Conservation (phyloP, 257 asterid species). For the Ligustrum vulgare region DNA sequence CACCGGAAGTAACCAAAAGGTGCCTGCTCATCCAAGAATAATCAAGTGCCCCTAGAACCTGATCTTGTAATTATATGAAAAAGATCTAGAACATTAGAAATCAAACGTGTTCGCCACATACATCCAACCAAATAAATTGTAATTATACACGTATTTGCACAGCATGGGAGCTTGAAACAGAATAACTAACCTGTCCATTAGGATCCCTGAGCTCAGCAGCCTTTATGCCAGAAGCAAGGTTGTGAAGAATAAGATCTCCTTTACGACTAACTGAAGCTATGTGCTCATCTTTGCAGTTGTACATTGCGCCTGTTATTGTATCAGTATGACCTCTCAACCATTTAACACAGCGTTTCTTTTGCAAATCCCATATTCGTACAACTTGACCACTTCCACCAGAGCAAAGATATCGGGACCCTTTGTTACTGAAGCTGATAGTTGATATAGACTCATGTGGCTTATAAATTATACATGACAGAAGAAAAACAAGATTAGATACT, state of each 20-base stretch:
- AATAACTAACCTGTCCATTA: constrained; percentile 71
- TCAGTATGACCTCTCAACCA: constrained; percentile 96
- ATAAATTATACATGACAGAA: neutral
- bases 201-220: constrained; percentile 97
- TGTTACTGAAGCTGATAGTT: constrained; percentile 91
- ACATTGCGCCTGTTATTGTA: constrained; percentile 82
- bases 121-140: constrained; percentile 17
- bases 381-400: constrained; percentile 93
- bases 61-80: constrained; percentile 41
- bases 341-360: constrained; percentile 85
- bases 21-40: constrained; percentile 94
- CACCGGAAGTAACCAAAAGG: constrained; percentile 95
- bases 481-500: constrained; percentile 10
- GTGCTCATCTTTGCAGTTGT: constrained; percentile 98
- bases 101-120: constrained; percentile 13
- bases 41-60: constrained; percentile 95
- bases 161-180: constrained; percentile 19
- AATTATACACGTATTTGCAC: constrained; percentile 17
- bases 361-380: constrained; percentile 97
- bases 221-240: constrained; percentile 90
- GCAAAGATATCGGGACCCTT: constrained; percentile 92
- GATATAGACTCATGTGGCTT: constrained; percentile 76
- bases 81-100: constrained; percentile 29
- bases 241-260: constrained; percentile 94
- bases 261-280: constrained; percentile 93